Evolutionary conservation across 306 rosid species (phyloP).

Genomic region (Cucumis sativus): Cucumber_9930_V3 NC_026660.2:24344501-24345000

Average conservation of each 20-base stretch:
- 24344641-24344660: not conserved
- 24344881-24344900: slow-evolving; percentile 14
- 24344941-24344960: not conserved
- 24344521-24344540: not conserved
- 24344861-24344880: slow-evolving; percentile 66
- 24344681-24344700: slow-evolving; percentile 1
- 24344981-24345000: slow-evolving; percentile 51
- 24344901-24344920: slow-evolving; percentile 3
- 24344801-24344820: slow-evolving; percentile 77
- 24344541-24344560: slow-evolving; percentile 1
- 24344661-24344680: not conserved
- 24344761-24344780: not conserved
- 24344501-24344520: not conserved
- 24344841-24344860: slow-evolving; percentile 61
- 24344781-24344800: slow-evolving; percentile 23
- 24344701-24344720: slow-evolving; percentile 1
- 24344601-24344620: not conserved
- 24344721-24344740: not conserved
- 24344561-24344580: not conserved
- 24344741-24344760: not conserved
- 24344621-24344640: not conserved
- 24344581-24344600: not conserved
- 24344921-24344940: not conserved
- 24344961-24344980: slow-evolving; percentile 23
- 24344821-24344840: slow-evolving; percentile 72